phyloP scores from a whole-genome alignment of 176 grass and related monocot genomes.

The Poa pratensis region DNA sequence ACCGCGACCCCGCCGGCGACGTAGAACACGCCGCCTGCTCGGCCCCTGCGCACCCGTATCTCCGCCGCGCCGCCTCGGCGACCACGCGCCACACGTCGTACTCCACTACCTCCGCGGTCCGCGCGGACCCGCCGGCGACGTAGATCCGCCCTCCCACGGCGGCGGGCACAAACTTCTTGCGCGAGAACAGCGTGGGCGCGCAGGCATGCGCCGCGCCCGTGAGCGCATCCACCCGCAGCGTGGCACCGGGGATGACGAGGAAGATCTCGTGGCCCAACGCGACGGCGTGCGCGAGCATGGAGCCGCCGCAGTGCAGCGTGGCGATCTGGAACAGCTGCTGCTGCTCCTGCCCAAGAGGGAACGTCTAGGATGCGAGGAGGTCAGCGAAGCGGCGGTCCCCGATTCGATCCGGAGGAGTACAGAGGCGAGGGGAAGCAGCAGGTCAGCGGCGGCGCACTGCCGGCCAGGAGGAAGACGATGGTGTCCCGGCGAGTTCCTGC shows the following conservation, averaged over 20 bases:
- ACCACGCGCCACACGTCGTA: conserved; percentile 84
- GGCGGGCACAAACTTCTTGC: conserved; percentile 38
- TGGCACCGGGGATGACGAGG: conserved; percentile 16
- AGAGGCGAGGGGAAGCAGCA: too few relatives aligned
- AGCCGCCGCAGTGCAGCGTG: conserved; percentile 27
- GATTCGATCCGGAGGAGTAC: too few relatives aligned
- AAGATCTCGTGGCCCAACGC: conserved; percentile 52
- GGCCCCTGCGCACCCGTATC: conserved; percentile 82
- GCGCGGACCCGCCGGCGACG: conserved; percentile 70
- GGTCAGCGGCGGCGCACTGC: too few relatives aligned
- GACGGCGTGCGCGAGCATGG: conserved; percentile 62
- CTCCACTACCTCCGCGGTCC: conserved; percentile 77
- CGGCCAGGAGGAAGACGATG: too few relatives aligned
- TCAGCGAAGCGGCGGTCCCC: conserved; percentile 13
- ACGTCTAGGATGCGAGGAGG: conserved; percentile 17
- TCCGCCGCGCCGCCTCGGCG: conserved; percentile 55
- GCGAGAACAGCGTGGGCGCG: conserved; percentile 58
- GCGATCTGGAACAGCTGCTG: conserved; percentile 3
- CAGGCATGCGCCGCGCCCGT: conserved; percentile 60
- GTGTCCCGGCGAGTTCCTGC: too few relatives aligned
- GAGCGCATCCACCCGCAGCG: conserved; percentile 53
- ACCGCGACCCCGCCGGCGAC: conserved; percentile 70
- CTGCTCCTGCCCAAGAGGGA: conserved; percentile 4
- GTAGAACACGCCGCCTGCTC: conserved; percentile 67
- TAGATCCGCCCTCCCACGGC: conserved; percentile 66